These are phyloP conservation scores for Backusella australiensis DNA, from an alignment of 192 early-diverging fungal species.

Conservation along the genomic window DNA sequence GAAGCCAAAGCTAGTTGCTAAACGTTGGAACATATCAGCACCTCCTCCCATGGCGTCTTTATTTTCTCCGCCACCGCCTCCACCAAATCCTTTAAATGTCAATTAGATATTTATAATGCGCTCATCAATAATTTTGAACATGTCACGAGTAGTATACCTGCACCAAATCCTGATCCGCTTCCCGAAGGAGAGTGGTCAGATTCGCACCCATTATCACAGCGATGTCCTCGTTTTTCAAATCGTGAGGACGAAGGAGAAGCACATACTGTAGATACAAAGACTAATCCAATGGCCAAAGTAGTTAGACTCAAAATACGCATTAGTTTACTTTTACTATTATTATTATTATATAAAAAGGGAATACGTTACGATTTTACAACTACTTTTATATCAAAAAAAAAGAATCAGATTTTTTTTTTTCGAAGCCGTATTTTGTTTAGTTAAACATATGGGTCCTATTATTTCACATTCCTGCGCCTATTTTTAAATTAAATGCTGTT, in stretches of 20 bases:
- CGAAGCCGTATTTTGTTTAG: background rate
- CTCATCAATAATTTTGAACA: background rate
- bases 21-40: background rate
- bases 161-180: background rate
- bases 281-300: background rate
- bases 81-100: background rate
- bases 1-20: background rate
- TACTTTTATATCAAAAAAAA: background rate
- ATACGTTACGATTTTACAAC: background rate
- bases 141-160: background rate
- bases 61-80: background rate
- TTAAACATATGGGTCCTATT: background rate
- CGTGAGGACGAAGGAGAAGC: background rate
- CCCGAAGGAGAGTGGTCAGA: background rate
- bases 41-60: background rate
- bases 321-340: background rate
- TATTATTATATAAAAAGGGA: background rate
- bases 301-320: background rate
- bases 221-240: background rate
- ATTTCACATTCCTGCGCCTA: background rate
- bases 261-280: background rate
- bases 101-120: background rate
- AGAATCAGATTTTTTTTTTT: background rate
- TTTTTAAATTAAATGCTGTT: background rate
- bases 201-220: background rate